Evolutionary conservation across 345 rosid genomes (phyloP).

Genomic region (Syzygium oleosum): DNA sequence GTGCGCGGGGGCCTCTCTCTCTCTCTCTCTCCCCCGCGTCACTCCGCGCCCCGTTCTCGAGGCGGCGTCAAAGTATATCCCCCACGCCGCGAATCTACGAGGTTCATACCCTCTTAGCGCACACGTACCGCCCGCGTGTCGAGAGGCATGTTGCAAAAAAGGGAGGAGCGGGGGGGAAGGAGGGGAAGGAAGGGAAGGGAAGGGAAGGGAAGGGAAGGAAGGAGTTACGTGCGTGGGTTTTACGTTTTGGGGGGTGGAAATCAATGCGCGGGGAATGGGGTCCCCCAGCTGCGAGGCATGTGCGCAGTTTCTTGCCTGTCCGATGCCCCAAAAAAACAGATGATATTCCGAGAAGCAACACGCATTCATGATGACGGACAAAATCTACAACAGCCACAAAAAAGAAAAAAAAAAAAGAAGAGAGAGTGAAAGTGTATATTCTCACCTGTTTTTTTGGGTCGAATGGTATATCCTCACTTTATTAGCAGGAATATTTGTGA

Average conservation of each 20-base stretch:
- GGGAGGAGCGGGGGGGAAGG: not conserved
- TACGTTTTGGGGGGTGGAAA: not conserved
- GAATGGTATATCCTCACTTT: too few relatives aligned
- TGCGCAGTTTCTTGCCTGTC: not conserved
- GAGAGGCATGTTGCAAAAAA: not conserved
- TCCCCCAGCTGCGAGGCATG: not conserved
- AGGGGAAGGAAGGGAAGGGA: accelerated
- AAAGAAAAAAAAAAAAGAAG: accelerated
- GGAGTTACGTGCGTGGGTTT: not conserved
- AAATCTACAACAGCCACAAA: not conserved
- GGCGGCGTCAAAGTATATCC: not conserved
- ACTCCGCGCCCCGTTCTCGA: too few relatives aligned
- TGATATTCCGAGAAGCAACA: not conserved
- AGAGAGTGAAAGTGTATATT: not conserved
- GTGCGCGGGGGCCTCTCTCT: not conserved
- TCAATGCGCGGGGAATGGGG: not conserved
- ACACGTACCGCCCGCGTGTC: not conserved
- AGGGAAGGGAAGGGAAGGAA: accelerated
- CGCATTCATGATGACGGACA: not conserved
- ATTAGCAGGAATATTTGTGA: too few relatives aligned
- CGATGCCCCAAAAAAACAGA: not conserved
- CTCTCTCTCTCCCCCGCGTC: not conserved
- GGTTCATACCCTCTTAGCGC: not conserved
- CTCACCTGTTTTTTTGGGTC: too few relatives aligned
- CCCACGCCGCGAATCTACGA: not conserved